These are phyloP conservation scores for Xylaria multiplex DNA, from an alignment of 2,329 filamentous ascomycete species.

Conservation along the genomic window DNA sequence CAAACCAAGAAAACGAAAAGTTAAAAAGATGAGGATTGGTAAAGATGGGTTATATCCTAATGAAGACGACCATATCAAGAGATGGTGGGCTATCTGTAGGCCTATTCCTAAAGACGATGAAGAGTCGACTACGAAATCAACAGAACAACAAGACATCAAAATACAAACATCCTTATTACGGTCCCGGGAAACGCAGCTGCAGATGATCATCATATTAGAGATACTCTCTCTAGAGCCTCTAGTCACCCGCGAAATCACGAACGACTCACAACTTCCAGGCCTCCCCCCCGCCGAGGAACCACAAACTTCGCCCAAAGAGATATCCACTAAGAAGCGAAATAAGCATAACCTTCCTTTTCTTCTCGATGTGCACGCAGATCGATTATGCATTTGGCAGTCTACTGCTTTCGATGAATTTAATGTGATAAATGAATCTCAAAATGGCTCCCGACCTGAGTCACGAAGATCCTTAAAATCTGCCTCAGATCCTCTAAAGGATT, in stretches of 20 bases:
- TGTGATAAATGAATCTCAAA: conserved; percentile 61
- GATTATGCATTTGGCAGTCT: conserved; percentile 85
- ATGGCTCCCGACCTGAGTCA: conserved; percentile 48
- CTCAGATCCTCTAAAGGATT: conserved; percentile 75
- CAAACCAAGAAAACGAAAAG: conserved; percentile 60
- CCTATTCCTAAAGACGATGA: conserved; percentile 61
- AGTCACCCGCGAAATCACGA: conserved; percentile 53
- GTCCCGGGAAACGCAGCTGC: conserved; percentile 80
- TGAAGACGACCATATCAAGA: conserved; percentile 72
- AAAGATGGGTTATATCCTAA: conserved; percentile 74
- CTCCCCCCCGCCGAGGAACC: conserved; percentile 53
- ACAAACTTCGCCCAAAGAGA: conserved; percentile 49
- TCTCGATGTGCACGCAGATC: conserved; percentile 79
- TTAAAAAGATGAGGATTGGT: conserved; percentile 73
- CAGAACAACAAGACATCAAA: conserved; percentile 63
- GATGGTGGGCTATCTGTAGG: conserved; percentile 75
- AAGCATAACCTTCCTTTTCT: conserved; percentile 72
- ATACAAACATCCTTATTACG: conserved; percentile 73
- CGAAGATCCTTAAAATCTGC: conserved; percentile 55
- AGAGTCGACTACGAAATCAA: conserved; percentile 49
- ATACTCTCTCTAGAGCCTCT: conserved; percentile 75
- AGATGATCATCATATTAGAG: conserved; percentile 82
- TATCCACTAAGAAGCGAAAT: conserved; percentile 63
- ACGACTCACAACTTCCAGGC: conserved; percentile 60
- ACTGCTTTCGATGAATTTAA: conserved; percentile 70